Conservation (phyloP, 768 basidiomycete species). For the Calocybe indica region DNA sequence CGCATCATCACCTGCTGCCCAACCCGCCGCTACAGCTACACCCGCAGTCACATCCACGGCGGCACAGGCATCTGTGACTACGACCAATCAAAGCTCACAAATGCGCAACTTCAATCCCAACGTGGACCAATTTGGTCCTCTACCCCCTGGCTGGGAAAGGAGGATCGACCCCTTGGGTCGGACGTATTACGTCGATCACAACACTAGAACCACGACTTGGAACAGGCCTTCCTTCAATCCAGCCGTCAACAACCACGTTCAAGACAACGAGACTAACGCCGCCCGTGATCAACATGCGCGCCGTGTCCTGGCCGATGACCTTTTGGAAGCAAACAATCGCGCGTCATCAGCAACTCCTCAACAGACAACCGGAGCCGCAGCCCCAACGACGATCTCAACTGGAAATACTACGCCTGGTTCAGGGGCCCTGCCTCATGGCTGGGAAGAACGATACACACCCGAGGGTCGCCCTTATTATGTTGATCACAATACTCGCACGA, state of each 20-base stretch:
- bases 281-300: constrained; percentile 84
- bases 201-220: constrained; percentile 97
- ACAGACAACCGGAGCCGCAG: constrained; percentile 20
- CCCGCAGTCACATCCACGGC: constrained; percentile 16
- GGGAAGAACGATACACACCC: constrained; percentile 98
- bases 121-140: constrained; percentile 88
- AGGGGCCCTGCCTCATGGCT: constrained; percentile 90
- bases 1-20: constrained; percentile 12
- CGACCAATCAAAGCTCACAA: constrained; percentile 42
- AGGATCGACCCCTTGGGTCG: constrained; percentile 94
- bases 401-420: constrained; percentile 60
- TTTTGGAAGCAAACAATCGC: constrained; percentile 63
- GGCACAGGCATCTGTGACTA: constrained; percentile 26
- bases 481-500: constrained; percentile 98
- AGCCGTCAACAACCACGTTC: constrained; percentile 61
- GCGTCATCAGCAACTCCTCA: constrained; percentile 13
- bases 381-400: constrained; percentile 34
- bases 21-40: constrained; percentile 17
- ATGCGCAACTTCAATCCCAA: constrained; percentile 90
- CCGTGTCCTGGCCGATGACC: constrained; percentile 79
- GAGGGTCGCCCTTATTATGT: constrained; percentile 99
- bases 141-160: constrained; percentile 94
- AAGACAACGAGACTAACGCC: constrained; percentile 76
- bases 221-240: constrained; percentile 82
- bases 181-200: constrained; percentile 99